A percentile compares a stretch with the other conserved stretches of the same genome.
These are phyloP conservation scores for Pseudozyma sp. DNA, from an alignment of 1,284 basidiomycete genomes.

Conservation along the genomic window DNA sequence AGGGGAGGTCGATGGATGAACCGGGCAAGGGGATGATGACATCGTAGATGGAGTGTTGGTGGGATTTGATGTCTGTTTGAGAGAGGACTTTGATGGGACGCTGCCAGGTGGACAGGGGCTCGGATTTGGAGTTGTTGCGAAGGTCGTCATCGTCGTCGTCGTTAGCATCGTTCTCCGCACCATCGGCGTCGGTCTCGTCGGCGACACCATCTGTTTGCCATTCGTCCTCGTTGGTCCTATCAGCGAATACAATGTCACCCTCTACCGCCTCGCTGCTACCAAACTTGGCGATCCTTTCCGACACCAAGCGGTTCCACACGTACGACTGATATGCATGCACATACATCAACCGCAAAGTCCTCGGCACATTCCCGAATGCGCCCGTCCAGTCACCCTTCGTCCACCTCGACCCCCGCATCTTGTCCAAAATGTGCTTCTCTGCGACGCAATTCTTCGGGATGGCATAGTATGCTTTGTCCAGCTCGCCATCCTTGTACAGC, in stretches of 20 bases:
- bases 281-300: constrained; percentile 84
- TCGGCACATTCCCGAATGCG: constrained; percentile 52
- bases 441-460: constrained; percentile 91
- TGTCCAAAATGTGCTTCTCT: constrained; percentile 89
- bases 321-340: constrained; percentile 99
- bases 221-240: constrained; percentile 52
- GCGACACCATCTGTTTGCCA: constrained; percentile 13
- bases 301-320: constrained; percentile 96
- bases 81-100: constrained; percentile 81
- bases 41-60: constrained; percentile 86
- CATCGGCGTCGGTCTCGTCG: constrained; percentile 3
- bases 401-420: constrained; percentile 74
- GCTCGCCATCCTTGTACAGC: constrained; percentile 40
- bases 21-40: constrained; percentile 96
- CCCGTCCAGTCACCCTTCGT: constrained; percentile 51
- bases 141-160: constrained; percentile 28
- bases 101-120: constrained; percentile 53
- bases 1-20: constrained; percentile 88
- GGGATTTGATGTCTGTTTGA: constrained; percentile 76
- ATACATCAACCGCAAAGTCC: constrained; percentile 94
- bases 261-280: constrained; percentile 81
- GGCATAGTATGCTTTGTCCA: constrained; percentile 77
- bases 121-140: constrained; percentile 15
- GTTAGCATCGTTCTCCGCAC: constrained; percentile 8
- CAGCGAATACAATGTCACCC: constrained; percentile 75